Conservation (phyloP, 306 rosid genomes). For the Boehmeria nivea region DNA sequence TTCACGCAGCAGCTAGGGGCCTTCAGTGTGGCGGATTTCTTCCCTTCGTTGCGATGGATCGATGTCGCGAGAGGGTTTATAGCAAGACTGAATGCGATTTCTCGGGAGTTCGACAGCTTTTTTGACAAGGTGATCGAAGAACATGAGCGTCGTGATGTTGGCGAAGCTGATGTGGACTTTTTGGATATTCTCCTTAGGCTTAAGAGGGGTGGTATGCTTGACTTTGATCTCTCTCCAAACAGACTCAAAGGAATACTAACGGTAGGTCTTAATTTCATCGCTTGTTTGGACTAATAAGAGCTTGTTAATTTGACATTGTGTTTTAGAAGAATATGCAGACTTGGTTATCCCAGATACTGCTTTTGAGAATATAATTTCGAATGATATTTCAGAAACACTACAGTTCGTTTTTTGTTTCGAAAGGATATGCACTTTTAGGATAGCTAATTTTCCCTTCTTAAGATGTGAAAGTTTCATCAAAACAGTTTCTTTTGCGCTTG, state of each 20-base stretch:
- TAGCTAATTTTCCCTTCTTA: too few relatives aligned
- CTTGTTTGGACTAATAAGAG: too few relatives aligned
- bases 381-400: too few relatives aligned
- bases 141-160: neutral
- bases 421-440: too few relatives aligned
- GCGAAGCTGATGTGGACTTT: neutral
- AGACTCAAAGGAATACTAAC: slow-evolving; percentile 22
- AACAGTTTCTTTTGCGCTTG: too few relatives aligned
- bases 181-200: slow-evolving; percentile 18
- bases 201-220: neutral
- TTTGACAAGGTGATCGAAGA: slow-evolving; percentile 28
- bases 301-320: too few relatives aligned
- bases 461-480: too few relatives aligned
- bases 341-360: too few relatives aligned
- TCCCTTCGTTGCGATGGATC: slow-evolving; percentile 35
- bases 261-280: neutral
- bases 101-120: slow-evolving; percentile 16
- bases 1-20: neutral
- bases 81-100: slow-evolving; percentile 13
- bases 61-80: slow-evolving; percentile 22
- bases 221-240: slow-evolving; percentile 8
- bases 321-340: too few relatives aligned
- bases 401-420: too few relatives aligned
- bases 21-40: slow-evolving; percentile 33
- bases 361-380: too few relatives aligned